Base-by-base conservation (phyloP, 441 rosid species). In the Aquilaria agallochum region DNA sequence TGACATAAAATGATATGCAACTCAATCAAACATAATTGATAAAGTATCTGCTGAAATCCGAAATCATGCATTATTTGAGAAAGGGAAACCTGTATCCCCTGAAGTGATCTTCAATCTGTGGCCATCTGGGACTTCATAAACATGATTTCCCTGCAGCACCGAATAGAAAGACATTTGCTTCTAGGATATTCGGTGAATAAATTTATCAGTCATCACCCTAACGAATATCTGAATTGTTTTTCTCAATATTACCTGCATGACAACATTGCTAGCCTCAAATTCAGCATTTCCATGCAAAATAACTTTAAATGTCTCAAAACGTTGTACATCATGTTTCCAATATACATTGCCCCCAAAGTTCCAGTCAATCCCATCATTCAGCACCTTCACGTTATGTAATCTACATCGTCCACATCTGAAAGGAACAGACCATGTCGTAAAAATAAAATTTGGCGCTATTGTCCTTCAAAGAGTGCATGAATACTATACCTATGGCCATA, bases 271-370 rank as follows among this genome's bases (percentile, higher is more conserved):
- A 58, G 97, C 98, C 82, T 90, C 96, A 65, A 94, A 85, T 77
- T 94, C 98, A 40, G 97, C 90, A 77, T 89, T 90, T 65, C 98
- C 98, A 58, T 89, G 92, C 55, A 94, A 76, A 57, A 83, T 79
- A 68, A 94, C 71, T 71, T 82, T 90, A 63, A 84, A 70, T 48
- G 85, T 78, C 74, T 85, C 96, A 51, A 80, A 69, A 69, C 94
- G 80, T 58, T 66, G 74, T 62, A 94, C 87, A 58, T 81, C 78
- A 74, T 85, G 93, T 80, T 89, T 85, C 99, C 99, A 94, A 79
- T 79, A 94, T 53, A 83, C 77, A 68, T 90, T 90, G 68, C 83
- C 82, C 62, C 62, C 75, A 60, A 58, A 82, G 58, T 78, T 80
- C 98, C 97, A 89, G 69, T 94, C 79, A 54, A 94, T 85, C 72